Conservation (phyloP, 1,284 basidiomycete genomes). For the Ganoderma leucocontextum region DNA sequence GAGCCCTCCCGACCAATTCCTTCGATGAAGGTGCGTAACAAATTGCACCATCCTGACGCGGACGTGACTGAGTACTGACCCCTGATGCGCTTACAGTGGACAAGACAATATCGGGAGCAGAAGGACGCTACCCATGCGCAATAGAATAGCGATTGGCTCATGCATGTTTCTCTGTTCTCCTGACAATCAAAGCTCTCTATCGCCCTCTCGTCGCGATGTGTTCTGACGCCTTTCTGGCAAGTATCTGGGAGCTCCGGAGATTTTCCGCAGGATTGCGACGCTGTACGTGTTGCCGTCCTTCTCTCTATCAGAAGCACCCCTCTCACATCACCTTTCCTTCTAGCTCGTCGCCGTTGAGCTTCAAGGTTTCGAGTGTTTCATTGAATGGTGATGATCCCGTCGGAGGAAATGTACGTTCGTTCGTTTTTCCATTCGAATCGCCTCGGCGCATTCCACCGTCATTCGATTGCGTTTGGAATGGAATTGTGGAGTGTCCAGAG, state of each 20-base stretch:
- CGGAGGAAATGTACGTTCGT: background rate
- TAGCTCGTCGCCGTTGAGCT: background rate
- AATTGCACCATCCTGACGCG: background rate
- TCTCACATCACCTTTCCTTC: background rate
- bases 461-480: background rate
- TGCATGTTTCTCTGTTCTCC: background rate
- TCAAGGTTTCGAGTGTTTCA: background rate
- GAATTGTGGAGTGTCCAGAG: background rate
- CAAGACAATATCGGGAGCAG: slow-evolving; percentile 28
- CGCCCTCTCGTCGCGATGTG: background rate
- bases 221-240: background rate
- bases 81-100: slow-evolving; percentile 21
- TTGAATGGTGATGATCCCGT: background rate
- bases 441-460: background rate
- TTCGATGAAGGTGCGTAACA: slow-evolving; percentile 63
- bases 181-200: background rate
- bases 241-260: background rate
- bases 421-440: background rate
- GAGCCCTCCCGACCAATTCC: slow-evolving; percentile 66
- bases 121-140: slow-evolving; percentile 19
- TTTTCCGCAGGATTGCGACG: background rate
- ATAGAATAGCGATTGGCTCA: slow-evolving; percentile 11
- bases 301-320: background rate
- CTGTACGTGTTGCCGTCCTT: background rate
- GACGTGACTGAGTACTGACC: slow-evolving; percentile 4